Conservation (phyloP, 2,329 filamentous ascomycete genomes). For the Diplodia mutila region DNA sequence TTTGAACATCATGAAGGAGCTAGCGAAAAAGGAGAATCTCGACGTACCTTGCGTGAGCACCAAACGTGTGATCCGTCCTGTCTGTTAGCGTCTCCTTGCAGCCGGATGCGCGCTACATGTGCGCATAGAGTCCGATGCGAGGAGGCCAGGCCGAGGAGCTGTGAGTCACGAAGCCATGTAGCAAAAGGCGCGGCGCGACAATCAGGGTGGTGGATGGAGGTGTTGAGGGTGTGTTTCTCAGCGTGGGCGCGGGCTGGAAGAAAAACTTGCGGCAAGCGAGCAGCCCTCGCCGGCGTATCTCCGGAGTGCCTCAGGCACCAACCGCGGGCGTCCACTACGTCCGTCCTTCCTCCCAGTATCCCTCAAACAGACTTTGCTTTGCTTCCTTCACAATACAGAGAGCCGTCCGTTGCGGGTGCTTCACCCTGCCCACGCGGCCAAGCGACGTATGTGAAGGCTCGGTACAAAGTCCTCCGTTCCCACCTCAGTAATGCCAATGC, state of each 20-base stretch:
- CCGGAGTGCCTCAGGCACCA: background rate
- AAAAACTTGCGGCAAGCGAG: conserved; percentile 1
- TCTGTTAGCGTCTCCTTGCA: background rate
- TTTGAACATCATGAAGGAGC: conserved; percentile 19
- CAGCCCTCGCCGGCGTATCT: background rate
- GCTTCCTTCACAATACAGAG: background rate
- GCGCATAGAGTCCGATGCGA: background rate
- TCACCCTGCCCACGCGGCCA: background rate
- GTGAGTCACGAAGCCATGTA: background rate
- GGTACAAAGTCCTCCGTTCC: conserved; percentile 2
- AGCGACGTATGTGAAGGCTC: background rate
- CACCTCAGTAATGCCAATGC: background rate
- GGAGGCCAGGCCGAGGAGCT: no score
- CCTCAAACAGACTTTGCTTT: background rate
- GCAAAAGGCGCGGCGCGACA: background rate
- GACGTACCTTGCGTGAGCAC: background rate
- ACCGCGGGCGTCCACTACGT: background rate
- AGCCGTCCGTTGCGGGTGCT: background rate
- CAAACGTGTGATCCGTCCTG: background rate
- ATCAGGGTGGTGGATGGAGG: background rate
- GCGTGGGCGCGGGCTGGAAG: background rate
- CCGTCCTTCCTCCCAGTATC: background rate
- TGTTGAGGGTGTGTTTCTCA: background rate
- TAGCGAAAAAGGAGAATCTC: no score
- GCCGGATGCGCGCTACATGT: background rate